phyloP scores from a whole-genome alignment of 345 rosid genomes.

The Gossypium turneri region DNA sequence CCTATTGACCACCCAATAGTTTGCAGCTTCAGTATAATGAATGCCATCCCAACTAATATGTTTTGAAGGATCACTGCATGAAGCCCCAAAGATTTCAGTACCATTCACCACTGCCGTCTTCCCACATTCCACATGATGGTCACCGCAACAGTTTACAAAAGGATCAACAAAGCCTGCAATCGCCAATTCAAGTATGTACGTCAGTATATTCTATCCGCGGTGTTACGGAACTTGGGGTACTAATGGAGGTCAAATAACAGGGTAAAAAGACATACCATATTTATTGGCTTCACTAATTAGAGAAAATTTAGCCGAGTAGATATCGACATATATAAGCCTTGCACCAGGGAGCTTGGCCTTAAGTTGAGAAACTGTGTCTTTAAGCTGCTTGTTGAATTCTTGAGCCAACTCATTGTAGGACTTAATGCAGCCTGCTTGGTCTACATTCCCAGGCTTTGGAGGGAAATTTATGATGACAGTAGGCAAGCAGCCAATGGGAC shows the following conservation, averaged over 20 bases:
- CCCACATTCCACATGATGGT: not conserved
- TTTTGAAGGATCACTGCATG: constrained; percentile 27
- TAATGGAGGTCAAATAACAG: too few species aligned
- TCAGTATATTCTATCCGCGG: not conserved
- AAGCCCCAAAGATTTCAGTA: constrained; percentile 13
- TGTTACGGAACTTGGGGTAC: not conserved
- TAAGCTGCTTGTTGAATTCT: constrained; percentile 29
- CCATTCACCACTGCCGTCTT: constrained; percentile 19
- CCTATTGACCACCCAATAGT: constrained; percentile 23
- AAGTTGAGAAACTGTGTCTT: constrained; percentile 23
- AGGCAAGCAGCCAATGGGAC: constrained; percentile 77
- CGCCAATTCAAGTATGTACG: not conserved
- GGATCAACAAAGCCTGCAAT: constrained; percentile 7
- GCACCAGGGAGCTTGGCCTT: constrained; percentile 25
- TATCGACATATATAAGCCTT: constrained; percentile 32
- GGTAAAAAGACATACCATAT: constrained; percentile 20
- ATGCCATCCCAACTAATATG: constrained; percentile 33
- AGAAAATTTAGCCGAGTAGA: constrained; percentile 36
- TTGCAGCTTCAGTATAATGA: constrained; percentile 38
- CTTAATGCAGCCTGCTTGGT: constrained; percentile 27
- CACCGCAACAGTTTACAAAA: constrained; percentile 6
- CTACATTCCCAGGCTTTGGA: constrained; percentile 14
- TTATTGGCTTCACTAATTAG: constrained; percentile 2
- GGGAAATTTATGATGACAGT: constrained; percentile 1
- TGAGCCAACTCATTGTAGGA: constrained; percentile 34